phyloP scores from a whole-genome alignment of 2,329 filamentous ascomycete genomes.

The Zymoseptoria tritici region DNA sequence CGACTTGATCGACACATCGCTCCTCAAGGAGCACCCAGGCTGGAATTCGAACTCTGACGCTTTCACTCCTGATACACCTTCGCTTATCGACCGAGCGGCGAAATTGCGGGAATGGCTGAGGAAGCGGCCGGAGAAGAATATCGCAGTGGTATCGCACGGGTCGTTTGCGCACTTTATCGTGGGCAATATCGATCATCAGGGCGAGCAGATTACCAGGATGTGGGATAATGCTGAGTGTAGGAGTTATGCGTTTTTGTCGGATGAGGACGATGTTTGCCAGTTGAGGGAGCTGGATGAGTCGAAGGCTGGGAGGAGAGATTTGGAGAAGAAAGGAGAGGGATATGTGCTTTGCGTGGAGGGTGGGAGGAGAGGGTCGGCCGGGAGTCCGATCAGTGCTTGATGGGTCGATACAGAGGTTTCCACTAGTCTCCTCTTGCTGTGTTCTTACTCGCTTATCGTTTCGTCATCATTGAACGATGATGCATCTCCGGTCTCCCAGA shows the following conservation, averaged over 20 bases:
- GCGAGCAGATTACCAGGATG: slow-evolving; percentile 10
- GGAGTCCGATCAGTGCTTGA: not conserved
- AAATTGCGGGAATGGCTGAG: slow-evolving; percentile 8
- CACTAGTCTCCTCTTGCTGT: no score
- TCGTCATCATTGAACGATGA: slow-evolving; percentile 20
- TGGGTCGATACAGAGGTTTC: no score
- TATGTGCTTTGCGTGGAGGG: not conserved
- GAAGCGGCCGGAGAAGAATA: slow-evolving; percentile 13
- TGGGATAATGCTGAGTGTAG: slow-evolving; percentile 19
- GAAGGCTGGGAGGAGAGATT: slow-evolving; percentile 1
- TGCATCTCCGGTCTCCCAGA: slow-evolving; percentile 31
- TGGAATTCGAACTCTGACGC: slow-evolving; percentile 14
- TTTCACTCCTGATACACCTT: slow-evolving; percentile 3
- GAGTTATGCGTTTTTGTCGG: slow-evolving; percentile 11
- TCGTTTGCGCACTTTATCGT: slow-evolving; percentile 15
- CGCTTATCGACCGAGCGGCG: slow-evolving; percentile 9
- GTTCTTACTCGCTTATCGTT: no score
- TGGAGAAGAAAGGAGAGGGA: slow-evolving; percentile 3
- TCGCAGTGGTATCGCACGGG: slow-evolving; percentile 18
- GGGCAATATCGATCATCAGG: slow-evolving; percentile 15
- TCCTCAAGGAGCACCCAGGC: slow-evolving; percentile 45
- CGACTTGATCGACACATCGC: slow-evolving; percentile 45
- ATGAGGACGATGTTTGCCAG: slow-evolving; percentile 4
- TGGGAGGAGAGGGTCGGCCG: not conserved
- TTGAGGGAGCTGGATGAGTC: slow-evolving; percentile 11